These are phyloP conservation scores for Mayamaea pseudoterrestris DNA, from an alignment of 108 stramenopile genomes.

Conservation along the genomic window DNA sequence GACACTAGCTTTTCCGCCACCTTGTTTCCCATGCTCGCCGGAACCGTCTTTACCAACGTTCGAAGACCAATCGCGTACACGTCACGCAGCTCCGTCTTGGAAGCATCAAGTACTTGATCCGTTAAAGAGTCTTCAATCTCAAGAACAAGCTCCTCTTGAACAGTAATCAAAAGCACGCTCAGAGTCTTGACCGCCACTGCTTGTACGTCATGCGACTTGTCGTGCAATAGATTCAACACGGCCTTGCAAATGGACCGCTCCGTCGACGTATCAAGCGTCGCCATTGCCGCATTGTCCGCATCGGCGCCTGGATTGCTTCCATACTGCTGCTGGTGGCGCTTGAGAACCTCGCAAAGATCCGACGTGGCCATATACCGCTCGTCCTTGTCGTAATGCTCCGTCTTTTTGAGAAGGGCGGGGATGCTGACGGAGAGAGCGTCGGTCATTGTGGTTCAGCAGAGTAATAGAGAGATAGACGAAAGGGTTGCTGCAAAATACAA, in stretches of 20 bases:
- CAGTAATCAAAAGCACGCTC: constrained; percentile 83
- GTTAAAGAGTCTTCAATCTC: constrained; percentile 86
- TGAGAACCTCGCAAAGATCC: constrained; percentile 89
- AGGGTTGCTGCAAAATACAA: no score
- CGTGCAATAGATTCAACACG: constrained; percentile 82
- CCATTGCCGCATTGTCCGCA: neutral
- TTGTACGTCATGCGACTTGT: constrained; percentile 93
- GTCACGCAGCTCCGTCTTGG: constrained; percentile 88
- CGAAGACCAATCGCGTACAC: constrained; percentile 97
- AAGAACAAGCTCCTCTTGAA: constrained; percentile 86
- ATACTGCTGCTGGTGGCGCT: constrained; percentile 16
- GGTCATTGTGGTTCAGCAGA: no score
- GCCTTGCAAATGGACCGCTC: constrained; percentile 86
- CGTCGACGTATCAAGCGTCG: constrained; percentile 52
- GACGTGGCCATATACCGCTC: constrained; percentile 99
- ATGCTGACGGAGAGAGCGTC: constrained; percentile 17
- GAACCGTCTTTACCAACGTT: constrained; percentile 89
- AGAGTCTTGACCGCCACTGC: constrained; percentile 95
- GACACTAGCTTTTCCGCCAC: constrained; percentile 63
- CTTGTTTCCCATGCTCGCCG: constrained; percentile 63
- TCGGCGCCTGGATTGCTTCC: neutral
- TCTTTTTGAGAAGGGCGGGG: constrained; percentile 70
- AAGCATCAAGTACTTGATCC: constrained; percentile 82
- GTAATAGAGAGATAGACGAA: no score
- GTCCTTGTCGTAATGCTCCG: constrained; percentile 81